Conservation (phyloP, 2,329 filamentous ascomycete species). For the Fusarium succisae region DNA sequence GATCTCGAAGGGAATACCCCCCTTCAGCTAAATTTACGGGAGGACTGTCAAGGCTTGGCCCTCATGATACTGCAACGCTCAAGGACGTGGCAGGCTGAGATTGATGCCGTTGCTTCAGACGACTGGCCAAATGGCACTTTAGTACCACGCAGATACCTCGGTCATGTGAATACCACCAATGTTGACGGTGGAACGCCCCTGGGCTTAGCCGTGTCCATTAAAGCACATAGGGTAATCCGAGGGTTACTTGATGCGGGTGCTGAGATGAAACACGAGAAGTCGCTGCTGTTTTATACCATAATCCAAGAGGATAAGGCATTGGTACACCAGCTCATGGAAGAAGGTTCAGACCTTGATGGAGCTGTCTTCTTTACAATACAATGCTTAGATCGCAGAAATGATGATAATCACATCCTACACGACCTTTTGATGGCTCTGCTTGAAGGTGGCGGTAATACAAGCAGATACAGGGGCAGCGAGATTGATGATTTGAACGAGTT, state of each 20-base stretch:
- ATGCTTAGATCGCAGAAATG: neutral
- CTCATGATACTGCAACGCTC: neutral
- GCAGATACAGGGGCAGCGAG: fast-evolving
- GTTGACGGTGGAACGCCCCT: neutral
- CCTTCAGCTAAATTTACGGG: neutral
- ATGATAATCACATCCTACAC: neutral
- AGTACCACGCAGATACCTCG: fast-evolving
- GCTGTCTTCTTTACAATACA: neutral
- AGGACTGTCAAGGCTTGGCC: fast-evolving
- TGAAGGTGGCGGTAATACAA: neutral
- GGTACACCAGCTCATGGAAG: fast-evolving
- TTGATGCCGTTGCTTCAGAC: fast-evolving
- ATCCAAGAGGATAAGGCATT: fast-evolving
- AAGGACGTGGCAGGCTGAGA: fast-evolving
- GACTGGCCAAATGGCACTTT: fast-evolving
- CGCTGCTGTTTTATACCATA: neutral
- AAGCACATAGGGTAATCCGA: fast-evolving
- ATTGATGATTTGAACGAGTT: neutral
- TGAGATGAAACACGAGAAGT: neutral
- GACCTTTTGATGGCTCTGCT: neutral
- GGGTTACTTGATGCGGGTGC: neutral
- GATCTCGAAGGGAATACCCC: neutral
- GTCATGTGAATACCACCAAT: neutral
- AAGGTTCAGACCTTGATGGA: neutral
- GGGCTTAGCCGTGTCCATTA: neutral